Evolutionary conservation across 768 basidiomycete species (phyloP), one percentile per base, ranked within the genome.

Genomic region (Gloeophyllum trabeum): DNA sequence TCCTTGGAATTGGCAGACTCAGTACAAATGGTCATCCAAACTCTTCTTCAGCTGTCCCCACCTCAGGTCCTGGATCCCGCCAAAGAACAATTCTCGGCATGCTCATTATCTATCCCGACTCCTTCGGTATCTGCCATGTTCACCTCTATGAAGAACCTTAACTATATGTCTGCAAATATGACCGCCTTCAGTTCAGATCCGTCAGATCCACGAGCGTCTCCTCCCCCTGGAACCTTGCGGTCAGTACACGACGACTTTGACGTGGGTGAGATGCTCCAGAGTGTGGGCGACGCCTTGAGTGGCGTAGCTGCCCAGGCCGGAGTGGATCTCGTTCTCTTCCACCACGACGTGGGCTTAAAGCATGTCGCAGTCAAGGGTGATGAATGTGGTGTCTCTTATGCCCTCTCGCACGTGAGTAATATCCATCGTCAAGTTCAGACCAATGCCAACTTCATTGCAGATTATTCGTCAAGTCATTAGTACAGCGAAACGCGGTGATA

Each of bases 31-130:
- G 77, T 88, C 45, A 82, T 94, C 28, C 90, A 96, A 57, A 93
- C 88, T 1, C 74, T 97, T 50, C 72, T 96, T 2, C 90, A 93
- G 53, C 70, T 96, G 48, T 87, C 87, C 0, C 91, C 92, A 3
- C 76, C 84, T 0, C 93, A 97, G 59, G 65, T 96, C 16, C 71
- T 96, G 36, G 91, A 96, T 56, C 78, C 86, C n/a, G 81, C 84
- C 2, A 93, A 87, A 59, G 92, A 97, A 54, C 91, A 92, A 56
- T 85, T 91, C 54, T 84, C 91, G 1, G 83, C 88, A 20, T 94
- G 88, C 58, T 75, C 90, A 2, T 61, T 97, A 20, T 80, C 87
- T 26, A 75, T 96, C 35, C 93, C 92, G 6, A 86, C 86, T 0
- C 75, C 90, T 4, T 88, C 83, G 49, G 72, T 97, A 61, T 85